Evolutionary conservation across 148 eudicot genomes (phyloP).

Genomic region (Bassia scoparia): DNA sequence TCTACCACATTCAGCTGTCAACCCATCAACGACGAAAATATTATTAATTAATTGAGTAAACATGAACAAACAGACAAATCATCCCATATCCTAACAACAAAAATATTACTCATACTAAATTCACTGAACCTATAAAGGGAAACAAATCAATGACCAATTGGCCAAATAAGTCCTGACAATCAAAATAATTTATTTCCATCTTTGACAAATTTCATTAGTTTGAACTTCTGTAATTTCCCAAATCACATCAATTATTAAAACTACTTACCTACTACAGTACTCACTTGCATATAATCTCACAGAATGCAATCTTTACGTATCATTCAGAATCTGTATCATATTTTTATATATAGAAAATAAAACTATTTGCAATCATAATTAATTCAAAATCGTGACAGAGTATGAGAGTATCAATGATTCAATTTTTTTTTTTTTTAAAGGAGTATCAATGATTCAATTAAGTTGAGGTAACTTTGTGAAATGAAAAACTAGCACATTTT

Average conservation of each 20-base stretch:
- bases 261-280: not conserved
- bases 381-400: no score
- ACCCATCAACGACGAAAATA: not conserved
- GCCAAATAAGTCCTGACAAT: not conserved
- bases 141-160: not conserved
- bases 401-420: no score
- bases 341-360: no score
- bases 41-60: not conserved
- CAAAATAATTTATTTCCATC: not conserved
- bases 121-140: not conserved
- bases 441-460: no score
- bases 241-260: not conserved
- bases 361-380: no score
- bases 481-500: no score
- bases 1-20: constrained; percentile 80
- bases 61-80: not conserved
- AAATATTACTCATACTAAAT: no score
- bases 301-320: not conserved
- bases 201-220: not conserved
- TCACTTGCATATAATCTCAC: not conserved
- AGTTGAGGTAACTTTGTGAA: no score
- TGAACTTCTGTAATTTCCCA: no score
- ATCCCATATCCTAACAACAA: not conserved
- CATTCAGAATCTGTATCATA: not conserved
- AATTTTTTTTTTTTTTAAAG: no score